Evolutionary conservation across 176 grass and related monocot genomes (phyloP), one percentile per base, ranked within the genome.

Genomic region (Guadua angustifolia): DNA sequence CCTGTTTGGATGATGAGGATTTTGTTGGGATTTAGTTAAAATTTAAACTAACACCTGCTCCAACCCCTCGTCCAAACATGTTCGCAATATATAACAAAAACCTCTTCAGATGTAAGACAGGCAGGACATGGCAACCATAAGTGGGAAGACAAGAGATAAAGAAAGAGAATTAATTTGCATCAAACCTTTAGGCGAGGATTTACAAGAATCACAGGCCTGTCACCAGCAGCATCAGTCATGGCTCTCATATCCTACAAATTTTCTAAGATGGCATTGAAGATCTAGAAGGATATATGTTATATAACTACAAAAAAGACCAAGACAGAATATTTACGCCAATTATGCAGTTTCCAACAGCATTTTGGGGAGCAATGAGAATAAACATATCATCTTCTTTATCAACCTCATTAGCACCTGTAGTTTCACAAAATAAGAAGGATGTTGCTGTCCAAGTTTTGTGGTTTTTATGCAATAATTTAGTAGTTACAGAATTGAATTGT

Each of bases 291-390:
- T 58, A n/a, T 47, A 75, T 66, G 60, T 69, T 33, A 52, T 89
- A 61, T 16, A 70, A 85, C 29, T 66, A 82, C 36, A 45, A 66
- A 38, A 77, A 43, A 47, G 38, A 77, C 51, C 9, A 61, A 74
- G n/a, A 18, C 7, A 71, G 52, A 61, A 77, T 82, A 15, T 89
- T 92, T 83, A 97, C 95, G 79, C 93, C 95, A 81, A 97, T 97
- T 89, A 97, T 97, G 88, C 95, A 97, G 91, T 97, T 97, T 71
- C 95, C 95, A 93, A 97, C 95, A 91, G 95, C 95, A 93, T 97
- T 97, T 67, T 97, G 95, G 33, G 95, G 95, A 84, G 95, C 95
- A 84, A 97, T 83, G 56, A 97, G 90, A 57, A 97, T 60, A 90
- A 97, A 94, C 82, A 97, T 93, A 83, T 97, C 92, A 87, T 97